These are phyloP conservation scores for Trametes polyzona DNA, from an alignment of 1,284 basidiomycete species.

Conservation along the genomic window DNA sequence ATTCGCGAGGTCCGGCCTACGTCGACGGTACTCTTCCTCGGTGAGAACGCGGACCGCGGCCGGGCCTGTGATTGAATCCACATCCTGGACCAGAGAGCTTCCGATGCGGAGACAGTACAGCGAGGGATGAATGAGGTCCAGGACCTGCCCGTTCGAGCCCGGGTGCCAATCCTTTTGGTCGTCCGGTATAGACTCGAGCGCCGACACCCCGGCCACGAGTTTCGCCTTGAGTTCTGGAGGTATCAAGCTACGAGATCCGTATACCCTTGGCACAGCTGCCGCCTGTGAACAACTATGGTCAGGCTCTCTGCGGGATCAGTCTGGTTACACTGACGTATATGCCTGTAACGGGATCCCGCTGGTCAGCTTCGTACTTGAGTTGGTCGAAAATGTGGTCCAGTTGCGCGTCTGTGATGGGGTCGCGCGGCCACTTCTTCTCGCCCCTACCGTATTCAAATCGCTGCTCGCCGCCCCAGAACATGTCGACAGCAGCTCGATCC, in stretches of 20 bases:
- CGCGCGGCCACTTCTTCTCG: constrained; percentile 6
- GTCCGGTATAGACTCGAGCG: constrained; percentile 9
- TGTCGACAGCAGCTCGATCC: not conserved
- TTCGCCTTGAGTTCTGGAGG: not conserved
- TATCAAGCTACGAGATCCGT: constrained; percentile 36
- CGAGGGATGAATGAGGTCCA: constrained; percentile 15
- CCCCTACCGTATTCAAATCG: not conserved
- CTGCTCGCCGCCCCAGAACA: constrained; percentile 5
- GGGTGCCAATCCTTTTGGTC: constrained; percentile 28
- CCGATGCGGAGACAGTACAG: constrained; percentile 5
- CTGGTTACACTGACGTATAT: constrained; percentile 26
- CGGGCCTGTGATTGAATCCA: not conserved
- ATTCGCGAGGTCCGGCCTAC: not conserved
- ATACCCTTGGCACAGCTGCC: constrained; percentile 45
- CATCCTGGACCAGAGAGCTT: constrained; percentile 10
- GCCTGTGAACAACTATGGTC: not conserved
- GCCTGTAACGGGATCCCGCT: constrained; percentile 41
- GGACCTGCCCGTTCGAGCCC: constrained; percentile 24
- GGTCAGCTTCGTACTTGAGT: constrained; percentile 46
- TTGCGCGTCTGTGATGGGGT: constrained; percentile 1
- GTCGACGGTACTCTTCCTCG: not conserved
- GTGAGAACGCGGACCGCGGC: not conserved
- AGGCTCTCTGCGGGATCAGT: not conserved
- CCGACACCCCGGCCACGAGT: not conserved
- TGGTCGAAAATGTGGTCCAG: constrained; percentile 51